A percentile compares a stretch with the other conserved stretches of the same genome.
Evolutionary conservation across 768 basidiomycete genomes (phyloP).

Genomic region (Peribolospora baueri): DNA sequence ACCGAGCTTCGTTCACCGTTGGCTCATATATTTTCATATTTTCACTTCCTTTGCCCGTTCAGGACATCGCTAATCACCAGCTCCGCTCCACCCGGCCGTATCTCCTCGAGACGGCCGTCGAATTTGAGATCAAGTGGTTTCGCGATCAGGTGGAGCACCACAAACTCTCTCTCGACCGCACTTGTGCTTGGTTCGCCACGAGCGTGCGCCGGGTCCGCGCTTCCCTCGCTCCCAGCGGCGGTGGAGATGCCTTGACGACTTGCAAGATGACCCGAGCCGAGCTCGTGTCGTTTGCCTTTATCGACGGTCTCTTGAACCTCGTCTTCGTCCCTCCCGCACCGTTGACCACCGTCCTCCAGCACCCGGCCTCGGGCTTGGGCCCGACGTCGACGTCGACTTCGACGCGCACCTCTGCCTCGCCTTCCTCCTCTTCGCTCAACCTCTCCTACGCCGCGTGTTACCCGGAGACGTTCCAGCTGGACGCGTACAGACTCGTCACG

Average conservation of each 20-base stretch:
- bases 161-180: conserved; percentile 16
- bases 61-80: conserved; percentile 96
- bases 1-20: background rate
- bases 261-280: conserved; percentile 5
- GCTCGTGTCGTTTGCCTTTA: conserved; percentile 11
- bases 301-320: conserved; percentile 25
- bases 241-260: background rate
- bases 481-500: conserved; percentile 39
- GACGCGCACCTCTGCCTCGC: conserved; percentile 17
- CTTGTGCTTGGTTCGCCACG: conserved; percentile 27
- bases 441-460: conserved; percentile 22
- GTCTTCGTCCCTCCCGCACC: conserved; percentile 32
- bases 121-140: conserved; percentile 57
- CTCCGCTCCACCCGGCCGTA: conserved; percentile 78
- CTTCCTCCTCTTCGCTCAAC: conserved; percentile 15
- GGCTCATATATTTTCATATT: background rate
- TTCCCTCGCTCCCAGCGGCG: background rate
- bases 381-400: conserved; percentile 1
- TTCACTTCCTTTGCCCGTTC: conserved; percentile 1
- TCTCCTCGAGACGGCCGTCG: conserved; percentile 50
- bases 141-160: conserved; percentile 20
- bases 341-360: background rate
- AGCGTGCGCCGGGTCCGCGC: background rate
- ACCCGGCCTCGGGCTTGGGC: background rate
- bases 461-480: conserved; percentile 62